These are phyloP conservation scores for Megacollybia marginata DNA, from an alignment of 768 basidiomycete species.

Conservation along the genomic window DNA sequence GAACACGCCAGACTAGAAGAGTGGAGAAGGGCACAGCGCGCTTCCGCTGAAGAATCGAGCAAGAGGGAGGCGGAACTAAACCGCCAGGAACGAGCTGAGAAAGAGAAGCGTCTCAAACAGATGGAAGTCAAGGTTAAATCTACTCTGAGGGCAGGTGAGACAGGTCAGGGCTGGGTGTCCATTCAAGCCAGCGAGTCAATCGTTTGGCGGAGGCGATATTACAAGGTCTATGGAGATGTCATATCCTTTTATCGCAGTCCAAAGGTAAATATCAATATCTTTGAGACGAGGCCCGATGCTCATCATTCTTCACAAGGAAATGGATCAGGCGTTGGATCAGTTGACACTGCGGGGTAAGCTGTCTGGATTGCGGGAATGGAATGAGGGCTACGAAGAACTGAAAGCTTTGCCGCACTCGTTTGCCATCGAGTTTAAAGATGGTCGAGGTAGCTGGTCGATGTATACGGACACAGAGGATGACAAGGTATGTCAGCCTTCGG, in stretches of 20 bases:
- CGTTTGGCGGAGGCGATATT: constrained; percentile 61
- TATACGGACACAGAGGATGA: constrained; percentile 58
- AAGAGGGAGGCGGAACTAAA: constrained; percentile 36
- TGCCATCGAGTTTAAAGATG: constrained; percentile 52
- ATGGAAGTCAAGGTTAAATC: constrained; percentile 34
- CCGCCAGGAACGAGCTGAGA: constrained; percentile 32
- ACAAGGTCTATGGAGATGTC: constrained; percentile 40
- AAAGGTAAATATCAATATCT: constrained; percentile 28
- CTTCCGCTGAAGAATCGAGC: constrained; percentile 35
- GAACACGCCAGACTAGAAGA: constrained; percentile 43
- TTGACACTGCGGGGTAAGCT: constrained; percentile 41
- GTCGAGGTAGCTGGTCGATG: constrained; percentile 43
- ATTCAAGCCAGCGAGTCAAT: constrained; percentile 47
- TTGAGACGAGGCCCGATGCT: not conserved
- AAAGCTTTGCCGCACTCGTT: constrained; percentile 62
- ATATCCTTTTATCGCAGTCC: constrained; percentile 44
- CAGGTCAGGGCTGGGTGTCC: constrained; percentile 53
- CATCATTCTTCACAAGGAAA: constrained; percentile 26
- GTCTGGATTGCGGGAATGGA: constrained; percentile 48
- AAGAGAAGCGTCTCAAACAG: constrained; percentile 38
- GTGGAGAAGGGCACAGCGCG: constrained; percentile 44
- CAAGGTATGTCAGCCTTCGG: constrained; percentile 32
- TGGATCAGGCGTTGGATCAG: constrained; percentile 28
- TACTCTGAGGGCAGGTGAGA: constrained; percentile 24
- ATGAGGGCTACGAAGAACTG: constrained; percentile 61